phyloP scores from a whole-genome alignment of 192 early-diverging fungal genomes.

The Mortierella alpina region DNA sequence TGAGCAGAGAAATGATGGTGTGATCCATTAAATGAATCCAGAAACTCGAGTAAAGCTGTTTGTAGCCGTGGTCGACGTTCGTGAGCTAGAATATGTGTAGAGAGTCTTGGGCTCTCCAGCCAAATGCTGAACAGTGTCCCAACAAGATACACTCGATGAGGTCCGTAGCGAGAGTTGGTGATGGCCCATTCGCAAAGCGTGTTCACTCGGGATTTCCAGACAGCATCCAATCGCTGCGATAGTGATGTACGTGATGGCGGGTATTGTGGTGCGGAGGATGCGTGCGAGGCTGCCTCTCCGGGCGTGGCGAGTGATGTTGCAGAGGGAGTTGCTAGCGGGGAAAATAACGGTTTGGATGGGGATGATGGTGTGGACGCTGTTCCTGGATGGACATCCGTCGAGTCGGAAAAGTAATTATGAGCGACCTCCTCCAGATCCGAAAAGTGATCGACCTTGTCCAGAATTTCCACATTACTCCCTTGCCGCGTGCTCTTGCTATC shows the following conservation, averaged over 20 bases:
- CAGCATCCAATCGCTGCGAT: conserved; percentile 3
- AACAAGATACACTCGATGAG: conserved; percentile 60
- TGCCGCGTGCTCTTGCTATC: neutral
- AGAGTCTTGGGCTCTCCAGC: conserved; percentile 39
- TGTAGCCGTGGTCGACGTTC: conserved; percentile 53
- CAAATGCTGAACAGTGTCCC: conserved; percentile 56
- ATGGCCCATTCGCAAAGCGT: conserved; percentile 66
- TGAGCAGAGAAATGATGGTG: neutral
- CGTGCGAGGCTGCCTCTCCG: neutral
- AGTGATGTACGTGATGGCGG: conserved; percentile 1
- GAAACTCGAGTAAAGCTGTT: conserved; percentile 60
- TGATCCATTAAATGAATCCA: conserved; percentile 56
- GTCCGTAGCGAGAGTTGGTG: conserved; percentile 56
- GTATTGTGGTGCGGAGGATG: neutral
- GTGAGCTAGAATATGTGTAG: conserved; percentile 12
- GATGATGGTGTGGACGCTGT: conserved; percentile 13
- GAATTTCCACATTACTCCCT: conserved; percentile 38
- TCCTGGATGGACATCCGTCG: conserved; percentile 2
- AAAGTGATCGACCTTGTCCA: conserved; percentile 37
- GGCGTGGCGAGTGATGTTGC: neutral
- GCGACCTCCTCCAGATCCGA: conserved; percentile 34
- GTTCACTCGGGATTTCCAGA: conserved; percentile 42
- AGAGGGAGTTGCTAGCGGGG: neutral
- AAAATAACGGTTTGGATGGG: conserved; percentile 23
- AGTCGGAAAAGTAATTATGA: conserved; percentile 39